A percentile compares a stretch with the other conserved stretches of the same genome.
Conservation (phyloP, 768 basidiomycete genomes). For the Leccinum variicolor region DNA sequence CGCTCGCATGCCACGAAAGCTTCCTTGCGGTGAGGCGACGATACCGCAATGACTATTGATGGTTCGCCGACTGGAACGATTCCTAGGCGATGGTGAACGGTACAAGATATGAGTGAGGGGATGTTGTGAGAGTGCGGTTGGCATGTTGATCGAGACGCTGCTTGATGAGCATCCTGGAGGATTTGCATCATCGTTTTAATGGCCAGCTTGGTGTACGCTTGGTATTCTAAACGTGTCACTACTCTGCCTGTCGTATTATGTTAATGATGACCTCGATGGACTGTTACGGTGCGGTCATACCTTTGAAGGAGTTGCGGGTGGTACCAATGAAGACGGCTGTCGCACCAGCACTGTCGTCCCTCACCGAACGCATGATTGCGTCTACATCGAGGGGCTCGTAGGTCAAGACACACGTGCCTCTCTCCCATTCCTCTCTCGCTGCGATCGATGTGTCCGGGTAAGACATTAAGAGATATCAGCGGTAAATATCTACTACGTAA, state of each 20-base stretch:
- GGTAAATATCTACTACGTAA: not conserved
- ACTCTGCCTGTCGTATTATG: conserved; percentile 47
- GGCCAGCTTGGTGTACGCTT: conserved; percentile 78
- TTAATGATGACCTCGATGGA: conserved; percentile 4
- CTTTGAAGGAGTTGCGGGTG: conserved; percentile 83
- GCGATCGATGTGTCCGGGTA: conserved; percentile 26
- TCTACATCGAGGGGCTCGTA: conserved; percentile 55
- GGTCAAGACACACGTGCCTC: conserved; percentile 48
- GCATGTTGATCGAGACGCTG: conserved; percentile 43
- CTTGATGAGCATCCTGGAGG: conserved; percentile 42
- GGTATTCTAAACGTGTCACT: conserved; percentile 75
- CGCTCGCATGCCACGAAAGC: conserved; percentile 77
- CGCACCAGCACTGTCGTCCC: conserved; percentile 65
- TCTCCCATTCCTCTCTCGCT: conserved; percentile 24
- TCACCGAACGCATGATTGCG: conserved; percentile 58
- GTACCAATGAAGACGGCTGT: conserved; percentile 79
- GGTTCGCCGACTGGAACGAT: conserved; percentile 73
- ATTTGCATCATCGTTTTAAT: conserved; percentile 73
- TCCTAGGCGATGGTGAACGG: conserved; percentile 76
- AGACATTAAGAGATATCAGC: conserved; percentile 11
- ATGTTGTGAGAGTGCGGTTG: conserved; percentile 24
- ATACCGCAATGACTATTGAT: conserved; percentile 83
- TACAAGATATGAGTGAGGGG: conserved; percentile 51
- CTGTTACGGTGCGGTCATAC: conserved; percentile 33
- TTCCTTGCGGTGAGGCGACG: conserved; percentile 80